These are phyloP conservation scores for Wickerhamiella azymoides DNA, from an alignment of 805 yeast genomes.

Conservation along the genomic window DNA sequence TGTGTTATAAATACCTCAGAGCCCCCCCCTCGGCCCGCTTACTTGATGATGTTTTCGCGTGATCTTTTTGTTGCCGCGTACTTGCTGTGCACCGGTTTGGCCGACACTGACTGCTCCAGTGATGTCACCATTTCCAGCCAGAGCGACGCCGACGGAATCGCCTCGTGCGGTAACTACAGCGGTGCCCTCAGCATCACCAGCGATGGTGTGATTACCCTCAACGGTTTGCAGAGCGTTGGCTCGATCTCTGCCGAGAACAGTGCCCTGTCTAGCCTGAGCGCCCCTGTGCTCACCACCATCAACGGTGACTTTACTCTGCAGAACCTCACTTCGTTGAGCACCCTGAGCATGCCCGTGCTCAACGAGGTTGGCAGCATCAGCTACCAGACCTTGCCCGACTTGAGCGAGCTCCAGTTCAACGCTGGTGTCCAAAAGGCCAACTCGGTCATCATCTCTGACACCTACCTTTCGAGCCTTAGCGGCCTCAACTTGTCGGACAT, in stretches of 20 bases:
- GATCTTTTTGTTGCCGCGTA: slow-evolving; percentile 14
- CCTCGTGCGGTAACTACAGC: slow-evolving; percentile 62
- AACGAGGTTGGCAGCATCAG: slow-evolving; percentile 68
- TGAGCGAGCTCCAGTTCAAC: slow-evolving; percentile 52
- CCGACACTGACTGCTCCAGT: slow-evolving; percentile 11
- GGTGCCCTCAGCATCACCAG: slow-evolving; percentile 73
- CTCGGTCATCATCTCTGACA: slow-evolving; percentile 37
- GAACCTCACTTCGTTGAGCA: slow-evolving; percentile 49
- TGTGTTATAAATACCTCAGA: slow-evolving; percentile 6
- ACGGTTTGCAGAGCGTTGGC: slow-evolving; percentile 71
- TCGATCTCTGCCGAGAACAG: slow-evolving; percentile 51
- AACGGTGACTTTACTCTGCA: slow-evolving; percentile 53
- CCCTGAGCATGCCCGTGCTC: slow-evolving; percentile 64
- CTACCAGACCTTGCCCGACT: slow-evolving; percentile 78
- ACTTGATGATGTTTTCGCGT: slow-evolving; percentile 11
- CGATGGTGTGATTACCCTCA: slow-evolving; percentile 36
- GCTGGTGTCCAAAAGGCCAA: slow-evolving; percentile 61
- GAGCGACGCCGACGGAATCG: slow-evolving; percentile 56
- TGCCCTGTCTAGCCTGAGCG: slow-evolving; percentile 47
- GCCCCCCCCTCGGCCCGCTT: neutral
- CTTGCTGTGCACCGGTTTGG: slow-evolving; percentile 11
- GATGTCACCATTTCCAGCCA: slow-evolving; percentile 68
- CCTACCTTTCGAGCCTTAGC: slow-evolving; percentile 27
- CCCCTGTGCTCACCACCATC: slow-evolving; percentile 64
- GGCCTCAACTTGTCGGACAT: slow-evolving; percentile 29